Evolutionary conservation across 768 basidiomycete species (phyloP).

Genomic region (Tulasnella sp.): DNA sequence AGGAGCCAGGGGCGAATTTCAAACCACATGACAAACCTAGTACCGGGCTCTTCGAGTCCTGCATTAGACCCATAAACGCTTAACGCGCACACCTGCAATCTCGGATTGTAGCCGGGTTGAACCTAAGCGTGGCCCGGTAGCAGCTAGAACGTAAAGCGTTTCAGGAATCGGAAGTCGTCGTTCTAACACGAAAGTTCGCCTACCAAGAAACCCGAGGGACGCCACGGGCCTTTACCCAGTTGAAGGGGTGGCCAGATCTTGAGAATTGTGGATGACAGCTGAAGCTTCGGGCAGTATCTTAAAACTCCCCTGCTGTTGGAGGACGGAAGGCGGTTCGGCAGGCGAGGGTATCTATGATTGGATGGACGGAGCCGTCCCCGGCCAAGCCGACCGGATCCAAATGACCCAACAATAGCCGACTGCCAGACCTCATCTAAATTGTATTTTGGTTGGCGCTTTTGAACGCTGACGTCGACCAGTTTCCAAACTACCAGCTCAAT

Average conservation of each 20-base stretch:
- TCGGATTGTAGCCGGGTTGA: background rate
- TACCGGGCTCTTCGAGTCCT: background rate
- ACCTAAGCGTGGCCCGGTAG: background rate
- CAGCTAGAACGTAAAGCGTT: background rate
- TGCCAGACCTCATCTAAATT: too few species aligned
- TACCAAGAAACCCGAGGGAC: constrained; percentile 3
- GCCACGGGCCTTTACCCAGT: background rate
- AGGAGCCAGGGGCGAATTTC: background rate
- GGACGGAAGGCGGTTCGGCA: background rate
- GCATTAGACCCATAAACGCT: background rate
- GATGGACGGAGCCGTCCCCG: too few species aligned
- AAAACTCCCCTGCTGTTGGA: too few species aligned
- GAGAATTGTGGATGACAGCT: background rate
- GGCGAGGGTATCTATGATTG: too few species aligned
- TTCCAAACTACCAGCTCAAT: too few species aligned
- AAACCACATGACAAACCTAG: background rate
- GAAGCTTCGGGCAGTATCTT: too few species aligned
- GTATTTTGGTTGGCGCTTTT: too few species aligned
- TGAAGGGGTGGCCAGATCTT: background rate
- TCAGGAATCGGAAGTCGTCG: background rate
- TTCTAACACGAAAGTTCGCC: background rate
- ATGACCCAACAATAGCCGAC: too few species aligned
- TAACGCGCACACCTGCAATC: background rate
- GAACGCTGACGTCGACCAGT: too few species aligned
- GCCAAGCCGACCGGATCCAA: too few species aligned